Conservation (phyloP, 129 eudicot species). For the Centella asiatica region DNA sequence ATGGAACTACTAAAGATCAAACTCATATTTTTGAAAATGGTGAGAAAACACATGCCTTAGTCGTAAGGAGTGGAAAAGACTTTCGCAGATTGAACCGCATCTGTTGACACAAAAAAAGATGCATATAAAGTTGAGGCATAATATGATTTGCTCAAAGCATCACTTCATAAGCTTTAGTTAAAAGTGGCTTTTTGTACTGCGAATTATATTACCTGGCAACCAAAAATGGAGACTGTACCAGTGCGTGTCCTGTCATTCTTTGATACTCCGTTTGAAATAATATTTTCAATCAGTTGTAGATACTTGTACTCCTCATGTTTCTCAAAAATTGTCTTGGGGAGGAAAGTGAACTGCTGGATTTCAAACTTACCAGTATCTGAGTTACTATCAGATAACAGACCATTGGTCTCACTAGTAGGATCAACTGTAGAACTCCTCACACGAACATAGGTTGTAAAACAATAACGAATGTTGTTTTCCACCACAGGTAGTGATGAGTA, state of each 20-base stretch:
- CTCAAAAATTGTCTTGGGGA: conserved; percentile 72
- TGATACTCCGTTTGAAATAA: conserved; percentile 54
- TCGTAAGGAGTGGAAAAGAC: conserved; percentile 79
- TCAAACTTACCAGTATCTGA: conserved; percentile 35
- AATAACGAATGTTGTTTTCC: conserved; percentile 51
- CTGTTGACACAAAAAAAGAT: conserved; percentile 27
- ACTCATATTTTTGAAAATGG: no score
- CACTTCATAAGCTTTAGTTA: neutral
- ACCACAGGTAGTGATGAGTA: conserved; percentile 56
- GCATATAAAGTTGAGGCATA: conserved; percentile 1
- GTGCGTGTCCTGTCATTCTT: conserved; percentile 87
- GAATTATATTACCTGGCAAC: conserved; percentile 64
- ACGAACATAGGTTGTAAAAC: conserved; percentile 71
- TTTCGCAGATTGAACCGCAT: conserved; percentile 80
- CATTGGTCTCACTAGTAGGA: conserved; percentile 13
- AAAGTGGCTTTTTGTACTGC: neutral
- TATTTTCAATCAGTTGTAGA: conserved; percentile 66
- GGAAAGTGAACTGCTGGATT: conserved; percentile 37
- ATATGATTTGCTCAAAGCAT: conserved; percentile 1
- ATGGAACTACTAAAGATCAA: neutral
- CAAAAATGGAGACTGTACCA: conserved; percentile 82
- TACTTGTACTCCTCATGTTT: conserved; percentile 78
- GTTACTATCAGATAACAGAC: conserved; percentile 19
- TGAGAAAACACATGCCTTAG: conserved; percentile 51
- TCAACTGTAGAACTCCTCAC: conserved; percentile 39